A percentile compares a stretch with the other conserved stretches of the same genome.
Conservation (phyloP, 148 eudicot species). For the Talinum fruticosum region DNA sequence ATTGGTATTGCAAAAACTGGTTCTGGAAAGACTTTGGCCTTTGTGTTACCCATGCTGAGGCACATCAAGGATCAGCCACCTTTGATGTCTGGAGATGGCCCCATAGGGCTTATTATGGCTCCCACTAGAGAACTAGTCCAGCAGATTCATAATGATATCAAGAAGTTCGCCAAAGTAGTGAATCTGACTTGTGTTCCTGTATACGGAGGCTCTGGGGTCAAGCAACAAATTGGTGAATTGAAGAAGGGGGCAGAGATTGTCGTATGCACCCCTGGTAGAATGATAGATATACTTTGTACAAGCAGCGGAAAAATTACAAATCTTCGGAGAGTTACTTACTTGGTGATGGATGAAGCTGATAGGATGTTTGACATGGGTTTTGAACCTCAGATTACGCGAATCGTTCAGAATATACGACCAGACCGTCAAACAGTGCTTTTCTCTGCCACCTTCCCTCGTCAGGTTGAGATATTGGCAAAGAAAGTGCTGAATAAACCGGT, state of each 20-base stretch:
- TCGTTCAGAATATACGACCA: conserved; percentile 76
- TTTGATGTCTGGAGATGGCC: conserved; percentile 77
- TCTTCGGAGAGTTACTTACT: conserved; percentile 72
- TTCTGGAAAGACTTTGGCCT: conserved; percentile 80
- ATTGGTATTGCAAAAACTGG: conserved; percentile 87
- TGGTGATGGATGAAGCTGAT: conserved; percentile 92
- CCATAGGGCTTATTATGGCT: conserved; percentile 82
- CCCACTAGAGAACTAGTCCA: conserved; percentile 87
- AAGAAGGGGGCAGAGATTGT: conserved; percentile 80
- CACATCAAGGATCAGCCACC: conserved; percentile 84
- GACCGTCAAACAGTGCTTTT: conserved; percentile 84
- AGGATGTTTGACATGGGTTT: conserved; percentile 91
- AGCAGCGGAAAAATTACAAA: conserved; percentile 79
- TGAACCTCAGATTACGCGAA: conserved; percentile 81
- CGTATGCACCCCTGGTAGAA: conserved; percentile 87
- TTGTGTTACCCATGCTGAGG: conserved; percentile 82
- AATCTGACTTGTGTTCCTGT: conserved; percentile 78
- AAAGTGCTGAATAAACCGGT: conserved; percentile 72
- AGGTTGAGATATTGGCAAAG: conserved; percentile 74
- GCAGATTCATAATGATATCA: conserved; percentile 76
- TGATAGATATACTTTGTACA: conserved; percentile 80
- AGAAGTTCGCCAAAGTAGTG: conserved; percentile 64
- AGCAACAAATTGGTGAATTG: conserved; percentile 75
- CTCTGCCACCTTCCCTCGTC: conserved; percentile 86
- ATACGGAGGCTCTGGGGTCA: conserved; percentile 83